These are phyloP conservation scores for Elsinoe arachidis DNA, from an alignment of 2,329 filamentous ascomycete genomes.

Conservation along the genomic window DNA sequence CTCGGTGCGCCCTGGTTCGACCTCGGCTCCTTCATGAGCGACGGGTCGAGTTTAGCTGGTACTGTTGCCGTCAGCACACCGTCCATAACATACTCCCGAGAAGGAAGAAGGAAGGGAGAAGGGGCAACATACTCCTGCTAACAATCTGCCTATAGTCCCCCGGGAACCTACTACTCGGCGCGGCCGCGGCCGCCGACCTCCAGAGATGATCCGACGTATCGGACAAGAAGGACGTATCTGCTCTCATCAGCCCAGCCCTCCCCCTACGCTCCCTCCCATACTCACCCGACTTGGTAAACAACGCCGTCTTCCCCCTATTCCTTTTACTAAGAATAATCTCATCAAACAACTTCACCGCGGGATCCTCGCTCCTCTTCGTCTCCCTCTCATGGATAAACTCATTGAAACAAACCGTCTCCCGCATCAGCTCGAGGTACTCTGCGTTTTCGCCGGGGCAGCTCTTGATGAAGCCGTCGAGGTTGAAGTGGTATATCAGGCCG, in stretches of 20 bases:
- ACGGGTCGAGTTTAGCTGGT: slow-evolving; percentile 74
- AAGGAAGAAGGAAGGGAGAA: slow-evolving; percentile 43
- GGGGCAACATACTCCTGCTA: slow-evolving; percentile 45
- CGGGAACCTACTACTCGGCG: slow-evolving; percentile 46
- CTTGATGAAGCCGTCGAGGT: slow-evolving; percentile 57
- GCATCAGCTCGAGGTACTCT: slow-evolving; percentile 54
- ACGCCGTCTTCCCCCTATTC: slow-evolving; percentile 55
- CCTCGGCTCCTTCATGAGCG: slow-evolving; percentile 84
- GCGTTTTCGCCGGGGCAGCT: slow-evolving; percentile 56
- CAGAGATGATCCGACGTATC: slow-evolving; percentile 73
- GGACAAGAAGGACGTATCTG: slow-evolving; percentile 52
- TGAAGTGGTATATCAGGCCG: slow-evolving; percentile 55
- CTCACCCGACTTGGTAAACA: slow-evolving; percentile 51
- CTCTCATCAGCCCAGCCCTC: slow-evolving; percentile 1
- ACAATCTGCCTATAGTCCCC: slow-evolving; percentile 46
- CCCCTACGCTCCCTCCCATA: slow-evolving; percentile 21
- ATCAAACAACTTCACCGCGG: slow-evolving; percentile 68
- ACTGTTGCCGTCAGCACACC: slow-evolving; percentile 41
- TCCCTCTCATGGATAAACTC: slow-evolving; percentile 81
- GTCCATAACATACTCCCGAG: too few relatives aligned
- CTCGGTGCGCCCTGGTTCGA: slow-evolving; percentile 80
- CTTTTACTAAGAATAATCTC: slow-evolving; percentile 75
- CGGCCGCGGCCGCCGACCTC: slow-evolving; percentile 55
- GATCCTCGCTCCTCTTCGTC: slow-evolving; percentile 51
- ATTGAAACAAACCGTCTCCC: slow-evolving; percentile 61